Evolutionary conservation across 495 filamentous ascomycete species (phyloP).

Genomic region (Pseudoneurospora amorphoporcata): DNA sequence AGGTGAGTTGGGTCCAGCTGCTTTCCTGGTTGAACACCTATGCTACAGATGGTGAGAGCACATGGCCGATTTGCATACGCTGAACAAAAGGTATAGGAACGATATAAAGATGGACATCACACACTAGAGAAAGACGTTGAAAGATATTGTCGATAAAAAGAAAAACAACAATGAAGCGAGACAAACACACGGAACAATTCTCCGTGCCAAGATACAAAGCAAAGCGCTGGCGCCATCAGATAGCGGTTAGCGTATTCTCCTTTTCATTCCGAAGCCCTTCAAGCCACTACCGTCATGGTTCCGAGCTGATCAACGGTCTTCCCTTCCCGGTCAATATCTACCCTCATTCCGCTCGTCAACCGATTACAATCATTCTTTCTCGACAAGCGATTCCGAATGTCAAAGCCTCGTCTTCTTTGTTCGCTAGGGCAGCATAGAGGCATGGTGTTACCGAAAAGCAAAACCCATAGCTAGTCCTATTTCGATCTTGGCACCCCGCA

Average conservation of each 20-base stretch:
- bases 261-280: not conserved
- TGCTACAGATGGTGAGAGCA: not conserved
- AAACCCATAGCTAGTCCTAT: not conserved
- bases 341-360: not conserved
- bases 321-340: not conserved
- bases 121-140: not conserved
- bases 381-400: not conserved
- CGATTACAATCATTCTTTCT: not conserved
- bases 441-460: not conserved
- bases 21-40: not conserved
- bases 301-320: not conserved
- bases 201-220: not conserved
- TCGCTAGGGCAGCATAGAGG: not conserved
- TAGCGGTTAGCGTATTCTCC: not conserved
- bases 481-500: not conserved
- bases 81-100: not conserved
- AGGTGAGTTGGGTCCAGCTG: not conserved
- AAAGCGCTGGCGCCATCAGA: not conserved
- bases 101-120: not conserved
- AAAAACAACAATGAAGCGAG: not conserved
- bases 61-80: not conserved
- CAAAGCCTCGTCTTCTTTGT: not conserved
- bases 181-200: not conserved
- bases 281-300: not conserved
- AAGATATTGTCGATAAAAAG: not conserved